phyloP scores from a whole-genome alignment of 306 rosid genomes.

The Phaseolus lunatus region DNA sequence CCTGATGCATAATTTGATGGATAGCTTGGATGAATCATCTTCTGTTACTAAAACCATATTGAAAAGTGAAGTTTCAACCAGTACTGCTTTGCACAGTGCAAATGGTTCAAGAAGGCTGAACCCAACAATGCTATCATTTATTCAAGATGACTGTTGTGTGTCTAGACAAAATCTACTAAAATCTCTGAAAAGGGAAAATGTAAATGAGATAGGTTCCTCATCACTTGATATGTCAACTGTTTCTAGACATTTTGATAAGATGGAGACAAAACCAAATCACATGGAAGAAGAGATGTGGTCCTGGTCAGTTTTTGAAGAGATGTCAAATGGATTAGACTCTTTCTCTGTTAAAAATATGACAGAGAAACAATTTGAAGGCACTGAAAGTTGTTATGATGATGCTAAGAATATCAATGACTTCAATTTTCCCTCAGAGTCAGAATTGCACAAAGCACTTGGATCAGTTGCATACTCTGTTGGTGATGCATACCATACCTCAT shows the following conservation, averaged over 20 bases:
- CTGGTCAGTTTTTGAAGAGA: constrained; percentile 54
- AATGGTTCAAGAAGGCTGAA: constrained; percentile 38
- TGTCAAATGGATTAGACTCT: constrained; percentile 42
- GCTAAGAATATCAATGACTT: constrained; percentile 39
- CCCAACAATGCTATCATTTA: constrained; percentile 43
- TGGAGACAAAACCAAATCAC: constrained; percentile 54
- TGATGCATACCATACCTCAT: constrained; percentile 52
- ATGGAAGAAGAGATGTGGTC: constrained; percentile 54
- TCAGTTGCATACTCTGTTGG: constrained; percentile 46
- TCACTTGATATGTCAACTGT: constrained; percentile 26
- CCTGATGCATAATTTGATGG: constrained; percentile 47
- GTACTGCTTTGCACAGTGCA: constrained; percentile 33
- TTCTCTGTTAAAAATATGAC: constrained; percentile 41
- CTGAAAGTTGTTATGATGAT: constrained; percentile 34
- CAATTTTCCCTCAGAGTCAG: constrained; percentile 60
- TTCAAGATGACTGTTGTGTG: constrained; percentile 41
- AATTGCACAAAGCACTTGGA: constrained; percentile 70
- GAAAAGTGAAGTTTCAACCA: constrained; percentile 50
- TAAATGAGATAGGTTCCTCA: constrained; percentile 46
- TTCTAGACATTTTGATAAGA: constrained; percentile 31
- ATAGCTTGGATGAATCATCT: constrained; percentile 53
- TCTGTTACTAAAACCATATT: constrained; percentile 38
- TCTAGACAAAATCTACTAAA: constrained; percentile 40
- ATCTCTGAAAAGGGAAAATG: constrained; percentile 36
- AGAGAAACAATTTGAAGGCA: constrained; percentile 48